Conservation (phyloP, 2,329 filamentous ascomycete genomes). For the Botrytis fabae region DNA sequence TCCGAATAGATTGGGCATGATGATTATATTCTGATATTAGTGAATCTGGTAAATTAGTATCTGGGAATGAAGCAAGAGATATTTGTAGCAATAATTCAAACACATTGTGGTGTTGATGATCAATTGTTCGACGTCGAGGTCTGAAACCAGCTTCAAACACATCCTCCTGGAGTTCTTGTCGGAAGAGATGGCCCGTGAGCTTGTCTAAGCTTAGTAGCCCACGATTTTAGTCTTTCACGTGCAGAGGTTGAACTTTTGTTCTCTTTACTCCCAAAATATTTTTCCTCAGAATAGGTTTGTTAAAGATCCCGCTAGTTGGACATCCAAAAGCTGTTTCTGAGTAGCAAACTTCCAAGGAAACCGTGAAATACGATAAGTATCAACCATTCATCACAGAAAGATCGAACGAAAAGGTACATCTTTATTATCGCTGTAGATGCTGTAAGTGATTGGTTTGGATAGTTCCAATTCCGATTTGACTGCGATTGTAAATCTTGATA, state of each 20-base stretch:
- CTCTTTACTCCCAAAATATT: no score
- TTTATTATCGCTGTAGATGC: no score
- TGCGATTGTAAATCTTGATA: no score
- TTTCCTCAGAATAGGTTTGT: no score
- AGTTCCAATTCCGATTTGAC: no score
- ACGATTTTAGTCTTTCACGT: not conserved
- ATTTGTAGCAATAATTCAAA: constrained; percentile 4
- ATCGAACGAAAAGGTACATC: no score
- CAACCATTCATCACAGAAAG: no score
- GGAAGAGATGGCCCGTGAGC: constrained; percentile 7
- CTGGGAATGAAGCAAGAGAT: not conserved
- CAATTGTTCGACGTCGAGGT: not conserved
- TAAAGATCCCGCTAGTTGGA: no score
- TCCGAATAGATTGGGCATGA: constrained; percentile 24
- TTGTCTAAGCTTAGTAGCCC: not conserved
- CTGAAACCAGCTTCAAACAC: constrained; percentile 15
- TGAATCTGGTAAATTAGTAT: not conserved
- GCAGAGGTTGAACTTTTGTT: not conserved
- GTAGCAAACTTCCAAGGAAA: no score
- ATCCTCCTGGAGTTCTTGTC: not conserved
- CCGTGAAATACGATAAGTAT: no score
- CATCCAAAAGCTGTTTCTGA: no score
- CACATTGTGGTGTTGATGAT: not conserved
- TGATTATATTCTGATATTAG: not conserved
- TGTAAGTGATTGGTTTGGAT: no score